Evolutionary conservation across 2,329 filamentous ascomycete genomes (phyloP), one percentile per base, ranked within the genome.

Genomic region (Hortaea werneckii): DNA sequence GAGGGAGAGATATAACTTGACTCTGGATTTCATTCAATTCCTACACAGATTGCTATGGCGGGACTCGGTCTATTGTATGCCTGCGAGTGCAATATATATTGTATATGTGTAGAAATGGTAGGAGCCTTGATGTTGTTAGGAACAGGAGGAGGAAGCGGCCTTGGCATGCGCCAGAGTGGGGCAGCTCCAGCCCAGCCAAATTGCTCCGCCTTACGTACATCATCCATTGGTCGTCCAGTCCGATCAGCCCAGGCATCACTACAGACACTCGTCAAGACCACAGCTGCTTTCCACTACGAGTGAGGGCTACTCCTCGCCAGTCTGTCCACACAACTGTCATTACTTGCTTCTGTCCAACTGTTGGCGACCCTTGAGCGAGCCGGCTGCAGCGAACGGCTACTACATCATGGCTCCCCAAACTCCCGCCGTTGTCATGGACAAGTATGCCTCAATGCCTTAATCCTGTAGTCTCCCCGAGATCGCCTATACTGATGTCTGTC

Each of bases 341-440:
- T 20, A 4, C 20, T 20, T 4, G 20, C 20, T 2, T 20, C 20
- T 20, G 20, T 20, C 4, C 20, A 20, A 20, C 20, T 20, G 20
- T 20, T 20, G 4, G 20, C 20, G 20, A 20, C 20, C 32, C 9
- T 35, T n/a, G 32, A 35, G 37, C 37, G 37, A 39, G 37, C 37
- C 8, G 20, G 39, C 26, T 29, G 11, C 8, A 10, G 37, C 37
- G 13, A 20, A 39, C 10, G 13, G 20, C 20, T 20, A 39, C 28
- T 44, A 52, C 52, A 75, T 66, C 61, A 98, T 98, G 92, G 90
- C 92, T 66, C 85, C 85, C 74, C 90, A 96, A 81, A 96, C 92
- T 67, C 92, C 92, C 63, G 92, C 92, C 86, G 92, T 98, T 95
- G 92, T 98, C 87, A 98, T 98, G 90, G 92, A 98, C 92, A 98